Evolutionary conservation across 1,284 basidiomycete genomes (phyloP).

Genomic region (Trichosporon ovoides): DNA sequence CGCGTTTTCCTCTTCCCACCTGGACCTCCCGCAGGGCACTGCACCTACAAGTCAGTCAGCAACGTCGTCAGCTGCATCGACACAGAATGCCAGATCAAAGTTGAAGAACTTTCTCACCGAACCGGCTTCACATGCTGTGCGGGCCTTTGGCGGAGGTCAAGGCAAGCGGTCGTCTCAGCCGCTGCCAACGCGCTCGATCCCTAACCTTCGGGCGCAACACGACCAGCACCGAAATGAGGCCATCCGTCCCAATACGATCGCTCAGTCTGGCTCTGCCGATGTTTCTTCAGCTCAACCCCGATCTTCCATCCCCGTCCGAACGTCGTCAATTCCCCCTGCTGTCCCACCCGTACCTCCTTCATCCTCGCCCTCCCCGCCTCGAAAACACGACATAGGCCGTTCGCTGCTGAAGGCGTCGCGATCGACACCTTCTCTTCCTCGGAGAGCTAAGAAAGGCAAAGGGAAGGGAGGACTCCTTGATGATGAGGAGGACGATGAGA

Average conservation of each 20-base stretch:
- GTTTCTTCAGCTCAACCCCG: background rate
- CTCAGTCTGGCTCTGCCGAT: background rate
- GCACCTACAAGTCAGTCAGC: background rate
- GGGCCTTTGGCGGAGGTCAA: background rate
- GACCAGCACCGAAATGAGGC: background rate
- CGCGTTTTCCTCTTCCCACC: background rate
- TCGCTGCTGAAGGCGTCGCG: background rate
- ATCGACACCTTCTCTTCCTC: background rate
- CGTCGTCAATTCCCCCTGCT: background rate
- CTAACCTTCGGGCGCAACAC: background rate
- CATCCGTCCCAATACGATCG: background rate
- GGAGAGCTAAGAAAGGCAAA: background rate
- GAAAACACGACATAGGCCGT: background rate
- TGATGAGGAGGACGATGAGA: background rate
- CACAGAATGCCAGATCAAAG: slow-evolving; percentile 1
- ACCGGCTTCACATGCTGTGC: background rate
- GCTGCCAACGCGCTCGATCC: background rate
- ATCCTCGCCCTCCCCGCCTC: background rate
- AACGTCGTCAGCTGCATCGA: background rate
- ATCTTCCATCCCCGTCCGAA: background rate
- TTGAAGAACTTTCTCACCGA: background rate
- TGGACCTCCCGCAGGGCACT: background rate
- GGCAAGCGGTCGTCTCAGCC: background rate
- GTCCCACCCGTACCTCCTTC: background rate
- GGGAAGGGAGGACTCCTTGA: background rate